Evolutionary conservation across 331 rosid genomes (phyloP).

Genomic region (Acacia pycnantha): DNA sequence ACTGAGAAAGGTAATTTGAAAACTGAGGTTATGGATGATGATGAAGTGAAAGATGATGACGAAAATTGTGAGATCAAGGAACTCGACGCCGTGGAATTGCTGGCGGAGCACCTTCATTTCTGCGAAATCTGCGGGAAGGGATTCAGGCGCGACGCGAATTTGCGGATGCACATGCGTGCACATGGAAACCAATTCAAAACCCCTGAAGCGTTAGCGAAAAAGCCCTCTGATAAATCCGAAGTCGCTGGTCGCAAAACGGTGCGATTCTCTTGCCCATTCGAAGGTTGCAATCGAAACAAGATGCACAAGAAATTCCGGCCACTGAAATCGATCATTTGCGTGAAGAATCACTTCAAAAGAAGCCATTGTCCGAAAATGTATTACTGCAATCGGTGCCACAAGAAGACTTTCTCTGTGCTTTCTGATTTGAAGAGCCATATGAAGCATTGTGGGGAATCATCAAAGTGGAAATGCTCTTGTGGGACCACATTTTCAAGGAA

Average conservation of each 20-base stretch:
- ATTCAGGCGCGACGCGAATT: conserved; percentile 74
- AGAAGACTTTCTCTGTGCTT: conserved; percentile 66
- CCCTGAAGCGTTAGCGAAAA: conserved; percentile 51
- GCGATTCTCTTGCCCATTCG: conserved; percentile 67
- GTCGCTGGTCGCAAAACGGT: not conserved
- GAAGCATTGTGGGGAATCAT: conserved; percentile 67
- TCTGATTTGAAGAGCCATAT: conserved; percentile 70
- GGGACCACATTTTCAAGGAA: conserved; percentile 74
- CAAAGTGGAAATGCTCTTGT: conserved; percentile 70
- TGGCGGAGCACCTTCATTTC: conserved; percentile 61
- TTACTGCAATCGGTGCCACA: conserved; percentile 60
- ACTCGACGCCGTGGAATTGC: conserved; percentile 60
- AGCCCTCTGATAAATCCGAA: conserved; percentile 13
- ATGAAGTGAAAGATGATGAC: conserved; percentile 27
- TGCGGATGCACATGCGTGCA: conserved; percentile 85
- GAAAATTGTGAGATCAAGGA: conserved; percentile 47
- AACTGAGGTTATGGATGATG: conserved; percentile 26
- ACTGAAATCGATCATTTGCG: conserved; percentile 57
- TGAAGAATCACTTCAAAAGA: conserved; percentile 79
- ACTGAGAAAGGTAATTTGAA: conserved; percentile 17
- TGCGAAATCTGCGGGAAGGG: conserved; percentile 84
- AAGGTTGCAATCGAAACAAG: conserved; percentile 59
- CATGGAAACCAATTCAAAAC: conserved; percentile 75
- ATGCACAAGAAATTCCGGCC: conserved; percentile 59
- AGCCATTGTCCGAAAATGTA: conserved; percentile 79